Base-by-base conservation (phyloP, 2,329 filamentous ascomycete genomes). In the Coniochaeta sp. region DNA sequence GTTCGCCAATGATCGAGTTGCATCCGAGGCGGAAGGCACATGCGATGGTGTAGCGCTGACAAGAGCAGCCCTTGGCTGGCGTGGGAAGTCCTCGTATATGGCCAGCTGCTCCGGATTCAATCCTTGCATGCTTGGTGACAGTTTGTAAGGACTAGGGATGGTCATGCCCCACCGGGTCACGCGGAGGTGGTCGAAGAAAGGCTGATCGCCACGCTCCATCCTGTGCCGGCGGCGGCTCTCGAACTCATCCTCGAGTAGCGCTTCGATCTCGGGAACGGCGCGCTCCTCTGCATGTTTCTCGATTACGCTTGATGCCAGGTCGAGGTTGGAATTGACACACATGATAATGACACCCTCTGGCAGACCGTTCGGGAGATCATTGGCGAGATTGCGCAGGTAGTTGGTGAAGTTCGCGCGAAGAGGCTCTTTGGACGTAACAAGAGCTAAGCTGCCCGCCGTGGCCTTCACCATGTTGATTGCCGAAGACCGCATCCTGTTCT, bases 361-460 rank as follows among this genome's bases (percentile, higher is more conserved):
- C 55, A 99, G 79, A 14, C 89, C 88, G 50, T 89, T 87, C 51
- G 89, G 84, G 32, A 95, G 79, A 32, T 85, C 82, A 48, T 71
- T 74, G 3, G 82, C 78, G n/a, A 85, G 67, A 48, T 77, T 77
- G 50, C 94, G 87, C 67, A 99, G 91, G 65, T 97, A 95, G 70
- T 97, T 99, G 51, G 88, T 95, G 69, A 99, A 95, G 71, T 95
- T 97, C 67, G 95, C 94, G 54, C 94, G 85, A 14, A 99, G 77
- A 14, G 94, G 94, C 67, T 99, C 94, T 69, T 97, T 99, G 65
- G 91, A 97, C 3, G 94, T 99, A n/a, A 99, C 94, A 28, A 96
- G 79, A 13, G 94, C 94, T 51, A 99, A 78, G 63, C 91, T 96
- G 33, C 94, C 94, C 22, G 94, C 92, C 24, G 96, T 88, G 49